Conservation (phyloP, 805 yeast genomes). For the Cyberlindnera galapagoensis region DNA sequence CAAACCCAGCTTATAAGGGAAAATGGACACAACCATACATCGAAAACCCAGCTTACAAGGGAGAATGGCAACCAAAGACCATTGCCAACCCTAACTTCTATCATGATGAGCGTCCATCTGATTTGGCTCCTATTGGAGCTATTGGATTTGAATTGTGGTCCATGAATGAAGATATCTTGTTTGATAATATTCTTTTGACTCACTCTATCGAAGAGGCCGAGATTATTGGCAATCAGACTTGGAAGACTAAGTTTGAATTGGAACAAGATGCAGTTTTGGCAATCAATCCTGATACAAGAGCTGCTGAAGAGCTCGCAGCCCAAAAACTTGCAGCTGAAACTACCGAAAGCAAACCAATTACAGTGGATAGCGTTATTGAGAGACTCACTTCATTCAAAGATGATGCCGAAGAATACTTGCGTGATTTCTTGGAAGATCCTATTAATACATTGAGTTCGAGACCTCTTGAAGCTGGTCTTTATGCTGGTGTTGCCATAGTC, state of each 20-base stretch:
- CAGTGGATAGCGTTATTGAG: conserved; percentile 14
- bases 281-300: conserved; percentile 2
- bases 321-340: conserved; percentile 1
- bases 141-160: conserved; percentile 89
- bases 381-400: conserved; percentile 17
- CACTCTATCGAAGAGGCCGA: conserved; percentile 85
- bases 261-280: conserved; percentile 34
- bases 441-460: conserved; percentile 33
- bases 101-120: conserved; percentile 51
- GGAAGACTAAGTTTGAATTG: conserved; percentile 42
- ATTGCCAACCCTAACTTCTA: conserved; percentile 66
- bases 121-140: conserved; percentile 66
- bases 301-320: conserved; percentile 1
- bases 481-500: conserved; percentile 36
- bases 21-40: conserved; percentile 68
- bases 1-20: conserved; percentile 70
- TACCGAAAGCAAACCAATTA: conserved; percentile 8
- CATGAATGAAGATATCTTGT: conserved; percentile 66
- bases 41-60: conserved; percentile 70
- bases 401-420: conserved; percentile 28
- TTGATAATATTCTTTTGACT: conserved; percentile 82
- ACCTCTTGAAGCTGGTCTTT: conserved; percentile 46
- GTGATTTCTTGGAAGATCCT: conserved; percentile 40
- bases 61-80: conserved; percentile 65
- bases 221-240: conserved; percentile 71